Evolutionary conservation across 768 basidiomycete species (phyloP).

Genomic region (Pisolithus orientalis): DNA sequence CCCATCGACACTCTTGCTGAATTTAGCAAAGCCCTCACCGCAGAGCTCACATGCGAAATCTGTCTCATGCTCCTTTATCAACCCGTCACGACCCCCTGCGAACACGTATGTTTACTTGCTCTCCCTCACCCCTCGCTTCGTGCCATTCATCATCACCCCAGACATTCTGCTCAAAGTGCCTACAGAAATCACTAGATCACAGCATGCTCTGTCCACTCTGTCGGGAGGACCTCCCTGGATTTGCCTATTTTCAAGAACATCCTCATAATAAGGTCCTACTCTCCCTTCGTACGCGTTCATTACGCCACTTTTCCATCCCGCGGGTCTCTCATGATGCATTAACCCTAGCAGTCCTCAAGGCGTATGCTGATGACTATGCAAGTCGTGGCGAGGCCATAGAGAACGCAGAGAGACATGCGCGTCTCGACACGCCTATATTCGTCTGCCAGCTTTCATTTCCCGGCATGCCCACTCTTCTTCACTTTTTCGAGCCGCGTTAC

Average conservation of each 20-base stretch:
- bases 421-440: constrained; percentile 87
- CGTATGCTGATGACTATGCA: constrained; percentile 62
- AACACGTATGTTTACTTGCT: constrained; percentile 60
- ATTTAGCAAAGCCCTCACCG: constrained; percentile 54
- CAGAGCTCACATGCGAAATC: constrained; percentile 84
- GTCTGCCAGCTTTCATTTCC: constrained; percentile 89
- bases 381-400: constrained; percentile 59
- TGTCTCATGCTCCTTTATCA: constrained; percentile 80
- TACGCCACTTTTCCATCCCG: constrained; percentile 5
- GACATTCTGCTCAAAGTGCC: constrained; percentile 89
- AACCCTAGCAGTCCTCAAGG: constrained; percentile 48
- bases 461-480: constrained; percentile 80
- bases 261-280: constrained; percentile 66
- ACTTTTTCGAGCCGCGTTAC: constrained; percentile 93
- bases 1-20: constrained; percentile 24
- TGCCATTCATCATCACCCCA: constrained; percentile 25
- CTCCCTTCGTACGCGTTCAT: constrained; percentile 49
- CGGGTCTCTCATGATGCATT: constrained; percentile 3
- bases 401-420: constrained; percentile 69
- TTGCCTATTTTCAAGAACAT: constrained; percentile 75
- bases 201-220: constrained; percentile 79
- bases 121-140: constrained; percentile 3
- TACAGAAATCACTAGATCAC: constrained; percentile 89
- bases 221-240: constrained; percentile 68
- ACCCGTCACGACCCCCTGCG: constrained; percentile 90